Percentiles rank a stretch among this genome's conserved stretches.
phyloP scores from a whole-genome alignment of 768 basidiomycete species.

The Boletus fagicola region DNA sequence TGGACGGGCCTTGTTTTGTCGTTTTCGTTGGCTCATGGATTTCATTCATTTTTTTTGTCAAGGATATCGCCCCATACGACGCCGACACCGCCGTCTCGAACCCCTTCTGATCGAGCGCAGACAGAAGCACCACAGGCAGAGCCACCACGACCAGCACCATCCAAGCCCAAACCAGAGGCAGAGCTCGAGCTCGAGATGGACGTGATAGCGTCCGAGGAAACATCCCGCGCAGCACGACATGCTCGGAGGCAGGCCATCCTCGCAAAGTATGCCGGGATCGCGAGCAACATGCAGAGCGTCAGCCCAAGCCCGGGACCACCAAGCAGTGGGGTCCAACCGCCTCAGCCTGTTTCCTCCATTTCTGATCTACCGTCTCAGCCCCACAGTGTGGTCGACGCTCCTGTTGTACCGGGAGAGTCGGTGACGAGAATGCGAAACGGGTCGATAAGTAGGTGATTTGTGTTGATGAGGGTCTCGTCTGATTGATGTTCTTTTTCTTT shows the following conservation, averaged over 20 bases:
- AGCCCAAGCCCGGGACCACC: constrained; percentile 61
- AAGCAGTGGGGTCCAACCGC: constrained; percentile 76
- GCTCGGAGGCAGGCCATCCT: constrained; percentile 74
- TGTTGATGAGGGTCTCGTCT: neutral
- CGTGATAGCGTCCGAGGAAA: constrained; percentile 50
- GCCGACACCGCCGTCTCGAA: constrained; percentile 24
- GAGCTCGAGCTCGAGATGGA: constrained; percentile 58
- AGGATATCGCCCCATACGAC: constrained; percentile 66
- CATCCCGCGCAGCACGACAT: constrained; percentile 63
- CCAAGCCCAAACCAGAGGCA: constrained; percentile 33
- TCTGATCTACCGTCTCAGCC: constrained; percentile 64
- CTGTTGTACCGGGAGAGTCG: constrained; percentile 21
- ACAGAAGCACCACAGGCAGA: constrained; percentile 19
- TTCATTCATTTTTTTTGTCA: neutral
- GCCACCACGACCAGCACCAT: constrained; percentile 11
- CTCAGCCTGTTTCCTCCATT: constrained; percentile 52
- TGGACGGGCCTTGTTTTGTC: constrained; percentile 28
- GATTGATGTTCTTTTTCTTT: neutral
- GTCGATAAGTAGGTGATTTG: constrained; percentile 20
- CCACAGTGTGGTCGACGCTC: constrained; percentile 43
- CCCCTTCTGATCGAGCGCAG: constrained; percentile 25
- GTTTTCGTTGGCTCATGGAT: constrained; percentile 11
- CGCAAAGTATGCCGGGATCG: constrained; percentile 64
- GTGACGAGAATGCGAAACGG: constrained; percentile 16
- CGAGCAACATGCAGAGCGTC: constrained; percentile 42